Evolutionary conservation across 495 filamentous ascomycete species (phyloP), one percentile per base, ranked within the genome.

Genomic region (Podospora didyma): DNA sequence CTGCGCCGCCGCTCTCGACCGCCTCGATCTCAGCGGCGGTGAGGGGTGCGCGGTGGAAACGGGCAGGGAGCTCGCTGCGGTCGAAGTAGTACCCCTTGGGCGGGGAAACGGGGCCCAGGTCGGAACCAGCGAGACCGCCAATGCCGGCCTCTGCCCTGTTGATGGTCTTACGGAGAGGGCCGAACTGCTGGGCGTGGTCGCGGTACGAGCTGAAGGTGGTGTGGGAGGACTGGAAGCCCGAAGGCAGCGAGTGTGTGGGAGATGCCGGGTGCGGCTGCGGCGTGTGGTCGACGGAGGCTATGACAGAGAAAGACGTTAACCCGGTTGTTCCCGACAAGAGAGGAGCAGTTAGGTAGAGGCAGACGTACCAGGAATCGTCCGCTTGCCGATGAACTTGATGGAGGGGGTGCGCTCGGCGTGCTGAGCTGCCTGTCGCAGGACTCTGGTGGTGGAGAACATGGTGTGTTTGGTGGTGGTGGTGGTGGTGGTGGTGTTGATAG

Each of bases 331-430:
- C 22, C 22, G 6, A 31, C 22, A 14, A 3, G 7, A 51, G 53
- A 21, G 19, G 44, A 41, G 53, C 22, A 42, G 9, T 14, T 17
- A 17, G 39, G n/a, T 44, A 35, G 12, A n/a, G 26, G n/a, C n/a
- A 22, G 21, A 46, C 88, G 49, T 80, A 96, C 93, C 73, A 62
- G 92, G 93, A 60, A 83, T 76, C 22, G 85, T 78, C 54, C 94
- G 87, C 79, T 91, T 94, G 68, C 94, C 94, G 46, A 97, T 61
- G 77, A 98, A 98, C 60, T 86, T 85, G 68, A 98, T 98, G 72
- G 96, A 75, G 51, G 90, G 90, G 41, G 82, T 87, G 58, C 89
- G 86, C 70, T 82, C 79, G 57, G 74, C 77, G 63, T 80, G 72
- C 53, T 76, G 75, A 62, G 83, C 81, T 62, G 83, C 84, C 69